phyloP scores from a whole-genome alignment of 202 grass and related monocot species.

The Saccharum hybrid region DNA sequence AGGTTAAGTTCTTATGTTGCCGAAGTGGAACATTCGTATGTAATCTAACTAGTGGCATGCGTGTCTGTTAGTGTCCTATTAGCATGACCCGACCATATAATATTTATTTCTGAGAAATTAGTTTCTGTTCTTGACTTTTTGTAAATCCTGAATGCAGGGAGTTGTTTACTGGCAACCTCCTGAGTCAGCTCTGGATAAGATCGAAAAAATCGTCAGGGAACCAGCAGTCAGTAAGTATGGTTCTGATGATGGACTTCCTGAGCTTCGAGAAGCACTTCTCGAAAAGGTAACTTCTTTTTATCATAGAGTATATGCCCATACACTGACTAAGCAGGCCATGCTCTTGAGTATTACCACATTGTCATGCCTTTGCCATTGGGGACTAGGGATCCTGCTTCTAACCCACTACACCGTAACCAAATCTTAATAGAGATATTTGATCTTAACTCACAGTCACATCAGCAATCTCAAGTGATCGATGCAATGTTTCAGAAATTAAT shows the following conservation, averaged over 20 bases:
- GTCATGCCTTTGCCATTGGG: not conserved
- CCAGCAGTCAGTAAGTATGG: constrained; percentile 85
- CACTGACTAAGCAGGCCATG: constrained; percentile 24
- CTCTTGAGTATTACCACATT: not conserved
- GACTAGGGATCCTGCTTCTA: not conserved
- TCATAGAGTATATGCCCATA: not conserved
- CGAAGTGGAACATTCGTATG: not conserved
- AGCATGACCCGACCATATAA: not conserved
- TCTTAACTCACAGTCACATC: constrained; percentile 7
- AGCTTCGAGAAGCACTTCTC: constrained; percentile 82
- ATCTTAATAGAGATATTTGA: constrained; percentile 22
- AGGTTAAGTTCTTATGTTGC: constrained; percentile 8
- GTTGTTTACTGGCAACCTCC: constrained; percentile 95
- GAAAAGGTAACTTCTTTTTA: constrained; percentile 79
- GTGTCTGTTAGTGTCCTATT: not conserved
- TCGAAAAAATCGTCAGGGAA: constrained; percentile 76
- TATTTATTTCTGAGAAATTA: constrained; percentile 2
- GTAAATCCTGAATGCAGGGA: constrained; percentile 56
- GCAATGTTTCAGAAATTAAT: not conserved
- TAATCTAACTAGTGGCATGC: constrained; percentile 3
- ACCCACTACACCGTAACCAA: not conserved
- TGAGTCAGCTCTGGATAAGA: constrained; percentile 66
- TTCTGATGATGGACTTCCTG: constrained; percentile 86
- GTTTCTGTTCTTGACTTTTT: not conserved
- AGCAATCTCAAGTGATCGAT: not conserved